Evolutionary conservation across 2,329 filamentous ascomycete genomes (phyloP).

Genomic region (Ramichloridium luteum): DNA sequence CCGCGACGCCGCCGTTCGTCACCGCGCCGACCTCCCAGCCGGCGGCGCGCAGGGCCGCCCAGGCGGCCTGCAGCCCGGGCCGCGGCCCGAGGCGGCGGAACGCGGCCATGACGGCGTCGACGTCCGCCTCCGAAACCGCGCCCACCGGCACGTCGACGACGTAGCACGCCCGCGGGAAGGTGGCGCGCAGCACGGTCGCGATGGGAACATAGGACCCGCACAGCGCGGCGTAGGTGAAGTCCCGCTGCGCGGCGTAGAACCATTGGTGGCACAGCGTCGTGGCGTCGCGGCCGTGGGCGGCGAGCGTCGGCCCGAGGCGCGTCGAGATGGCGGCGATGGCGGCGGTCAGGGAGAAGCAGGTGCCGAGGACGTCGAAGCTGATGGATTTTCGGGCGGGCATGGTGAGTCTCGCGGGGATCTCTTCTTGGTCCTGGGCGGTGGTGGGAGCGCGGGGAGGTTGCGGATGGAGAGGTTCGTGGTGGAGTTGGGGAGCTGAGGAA

Average conservation of each 20-base stretch:
- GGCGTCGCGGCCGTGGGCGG: slow-evolving; percentile 10
- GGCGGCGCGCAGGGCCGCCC: slow-evolving; percentile 16
- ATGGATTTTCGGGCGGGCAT: no score
- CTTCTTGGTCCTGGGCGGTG: no score
- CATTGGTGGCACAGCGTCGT: slow-evolving; percentile 21
- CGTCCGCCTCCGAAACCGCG: slow-evolving; percentile 16
- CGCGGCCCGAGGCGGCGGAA: slow-evolving; percentile 13
- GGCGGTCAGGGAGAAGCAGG: slow-evolving; percentile 20
- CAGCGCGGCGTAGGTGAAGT: slow-evolving; percentile 22
- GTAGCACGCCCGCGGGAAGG: slow-evolving; percentile 17
- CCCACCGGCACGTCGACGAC: slow-evolving; percentile 15
- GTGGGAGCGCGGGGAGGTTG: no score
- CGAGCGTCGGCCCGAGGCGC: slow-evolving; percentile 13
- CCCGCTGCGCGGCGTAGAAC: slow-evolving; percentile 22
- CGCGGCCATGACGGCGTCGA: slow-evolving; percentile 17
- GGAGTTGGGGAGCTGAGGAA: no score
- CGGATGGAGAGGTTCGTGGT: no score
- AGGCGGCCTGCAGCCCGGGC: slow-evolving; percentile 18
- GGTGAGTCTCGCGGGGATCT: no score
- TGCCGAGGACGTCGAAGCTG: slow-evolving; percentile 22
- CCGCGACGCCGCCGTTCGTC: slow-evolving; percentile 21
- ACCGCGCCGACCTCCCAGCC: slow-evolving; percentile 22
- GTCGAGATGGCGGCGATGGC: slow-evolving; percentile 15
- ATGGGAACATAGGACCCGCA: slow-evolving; percentile 19
- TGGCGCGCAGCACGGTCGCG: slow-evolving; percentile 17